phyloP scores from a whole-genome alignment of 2,329 filamentous ascomycete genomes.

The Penicillium concentricum region DNA sequence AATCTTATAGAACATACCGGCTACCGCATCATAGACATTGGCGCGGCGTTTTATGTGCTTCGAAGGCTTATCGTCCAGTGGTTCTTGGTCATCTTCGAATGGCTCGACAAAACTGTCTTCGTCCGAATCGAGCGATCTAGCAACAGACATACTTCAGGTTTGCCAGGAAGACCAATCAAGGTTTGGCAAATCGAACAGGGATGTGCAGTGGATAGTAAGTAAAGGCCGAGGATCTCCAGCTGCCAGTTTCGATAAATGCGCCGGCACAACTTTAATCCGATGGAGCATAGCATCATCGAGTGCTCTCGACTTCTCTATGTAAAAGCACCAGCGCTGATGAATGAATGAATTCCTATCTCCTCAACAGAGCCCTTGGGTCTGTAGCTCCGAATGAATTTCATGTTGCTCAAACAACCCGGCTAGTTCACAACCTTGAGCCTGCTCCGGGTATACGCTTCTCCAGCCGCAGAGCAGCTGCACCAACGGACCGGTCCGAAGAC shows the following conservation, averaged over 20 bases:
- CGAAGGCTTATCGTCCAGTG: slow-evolving; percentile 9
- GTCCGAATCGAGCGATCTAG: background rate
- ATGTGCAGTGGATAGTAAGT: background rate
- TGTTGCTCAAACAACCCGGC: slow-evolving; percentile 62
- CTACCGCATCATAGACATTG: slow-evolving; percentile 60
- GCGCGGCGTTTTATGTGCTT: slow-evolving; percentile 35
- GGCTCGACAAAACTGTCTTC: background rate
- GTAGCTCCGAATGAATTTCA: slow-evolving; percentile 64
- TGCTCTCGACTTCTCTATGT: background rate
- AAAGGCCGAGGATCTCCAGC: background rate
- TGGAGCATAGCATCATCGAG: slow-evolving; percentile 26
- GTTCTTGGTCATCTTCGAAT: slow-evolving; percentile 2
- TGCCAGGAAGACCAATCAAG: slow-evolving; percentile 5
- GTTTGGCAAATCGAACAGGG: slow-evolving; percentile 1
- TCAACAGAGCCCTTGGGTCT: slow-evolving; percentile 72
- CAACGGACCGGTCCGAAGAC: slow-evolving; percentile 8
- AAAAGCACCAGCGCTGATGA: slow-evolving; percentile 11
- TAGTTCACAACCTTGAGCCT: slow-evolving; percentile 68
- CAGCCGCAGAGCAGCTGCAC: slow-evolving; percentile 47
- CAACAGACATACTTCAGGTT: background rate
- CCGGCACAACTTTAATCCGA: slow-evolving; percentile 26
- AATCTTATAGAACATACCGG: slow-evolving; percentile 40
- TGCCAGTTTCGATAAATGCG: slow-evolving; percentile 12
- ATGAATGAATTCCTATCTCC: slow-evolving; percentile 76
- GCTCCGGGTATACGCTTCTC: slow-evolving; percentile 69